These are phyloP conservation scores for Cryptosporidium ryanae DNA, from an alignment of 169 alveolate species.

Conservation along the genomic window DNA sequence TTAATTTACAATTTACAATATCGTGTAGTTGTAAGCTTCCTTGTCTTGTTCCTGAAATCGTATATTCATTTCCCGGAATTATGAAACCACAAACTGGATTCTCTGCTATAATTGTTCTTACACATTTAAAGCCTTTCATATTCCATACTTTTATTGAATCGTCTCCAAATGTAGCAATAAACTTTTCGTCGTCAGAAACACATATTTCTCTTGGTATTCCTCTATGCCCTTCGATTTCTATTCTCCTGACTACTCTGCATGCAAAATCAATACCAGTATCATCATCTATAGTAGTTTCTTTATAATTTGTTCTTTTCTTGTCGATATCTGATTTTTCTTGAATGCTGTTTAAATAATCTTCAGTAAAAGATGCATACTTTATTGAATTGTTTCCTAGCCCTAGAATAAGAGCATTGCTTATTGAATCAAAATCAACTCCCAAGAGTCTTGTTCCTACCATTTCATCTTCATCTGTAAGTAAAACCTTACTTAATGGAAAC, in stretches of 20 bases:
- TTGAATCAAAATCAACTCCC: conserved; percentile 51
- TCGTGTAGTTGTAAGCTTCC: conserved; percentile 78
- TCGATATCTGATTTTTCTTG: background rate
- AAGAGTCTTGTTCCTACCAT: conserved; percentile 59
- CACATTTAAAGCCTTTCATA: conserved; percentile 77
- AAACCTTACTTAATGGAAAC: conserved; percentile 19
- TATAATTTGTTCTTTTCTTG: conserved; percentile 6
- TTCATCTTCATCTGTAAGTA: conserved; percentile 57
- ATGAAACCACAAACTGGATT: conserved; percentile 78
- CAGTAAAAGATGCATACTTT: conserved; percentile 21
- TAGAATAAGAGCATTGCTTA: conserved; percentile 20
- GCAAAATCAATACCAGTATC: conserved; percentile 75
- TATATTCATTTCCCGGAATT: conserved; percentile 75
- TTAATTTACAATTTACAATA: conserved; percentile 76
- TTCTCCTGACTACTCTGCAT: conserved; percentile 77
- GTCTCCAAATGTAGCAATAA: conserved; percentile 80
- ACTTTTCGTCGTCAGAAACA: conserved; percentile 78
- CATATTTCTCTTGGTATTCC: conserved; percentile 77
- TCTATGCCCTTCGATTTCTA: conserved; percentile 79
- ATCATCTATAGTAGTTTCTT: conserved; percentile 31
- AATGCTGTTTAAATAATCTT: background rate
- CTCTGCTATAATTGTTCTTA: conserved; percentile 77
- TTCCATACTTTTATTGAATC: conserved; percentile 81
- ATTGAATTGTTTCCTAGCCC: conserved; percentile 61
- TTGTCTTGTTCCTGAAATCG: conserved; percentile 77